Evolutionary conservation across 345 rosid genomes (phyloP), one percentile per base, ranked within the genome.

Genomic region (Pistacia atlantica): DNA sequence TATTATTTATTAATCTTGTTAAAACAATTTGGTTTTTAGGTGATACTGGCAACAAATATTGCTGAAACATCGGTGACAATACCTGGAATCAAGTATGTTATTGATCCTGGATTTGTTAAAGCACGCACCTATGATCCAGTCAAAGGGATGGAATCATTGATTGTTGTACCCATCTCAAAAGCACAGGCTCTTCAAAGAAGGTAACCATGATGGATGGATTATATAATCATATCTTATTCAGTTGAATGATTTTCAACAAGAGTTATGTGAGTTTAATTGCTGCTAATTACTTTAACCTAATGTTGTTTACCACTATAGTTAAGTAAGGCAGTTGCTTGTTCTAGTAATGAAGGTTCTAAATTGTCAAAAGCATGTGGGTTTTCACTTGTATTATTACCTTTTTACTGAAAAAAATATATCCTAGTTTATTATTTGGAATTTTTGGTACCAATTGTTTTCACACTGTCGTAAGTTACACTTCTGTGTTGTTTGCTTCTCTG

Each of bases 11-110:
- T 75, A 59, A 57, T 62, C 65, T 28, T 75, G 51, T 74, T 65
- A 16, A 66, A 62, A 60, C 67, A 60, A 66, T 56, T 38, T 54
- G 11, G 22, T 80, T 11, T 72, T 54, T 75, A 95, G 97, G 98
- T 93, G 71, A 87, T 95, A 74, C 77, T 95, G 89, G 92, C 96
- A n/a, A 93, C 98, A 69, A 95, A 93, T 86, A 92, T 95, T 80
- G 98, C 99, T 0, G 99, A 95, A 89, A 95, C 99, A 77, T 95
- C 98, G 0, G 92, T 95, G 72, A 92, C 98, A 61, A 91, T 95
- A 65, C 94, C 98, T 77, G 99, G 99, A 79, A 88, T 93, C 78
- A 95, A 89, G 89, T 95, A 89, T 77, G 98, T 95, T 68, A 78
- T 95, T 77, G 99, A 95, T 83, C 91, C 99, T 78, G 99, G 99